These are phyloP conservation scores for Bruguiera gymnorhiza DNA, from an alignment of 345 rosid species.

Conservation along the genomic window DNA sequence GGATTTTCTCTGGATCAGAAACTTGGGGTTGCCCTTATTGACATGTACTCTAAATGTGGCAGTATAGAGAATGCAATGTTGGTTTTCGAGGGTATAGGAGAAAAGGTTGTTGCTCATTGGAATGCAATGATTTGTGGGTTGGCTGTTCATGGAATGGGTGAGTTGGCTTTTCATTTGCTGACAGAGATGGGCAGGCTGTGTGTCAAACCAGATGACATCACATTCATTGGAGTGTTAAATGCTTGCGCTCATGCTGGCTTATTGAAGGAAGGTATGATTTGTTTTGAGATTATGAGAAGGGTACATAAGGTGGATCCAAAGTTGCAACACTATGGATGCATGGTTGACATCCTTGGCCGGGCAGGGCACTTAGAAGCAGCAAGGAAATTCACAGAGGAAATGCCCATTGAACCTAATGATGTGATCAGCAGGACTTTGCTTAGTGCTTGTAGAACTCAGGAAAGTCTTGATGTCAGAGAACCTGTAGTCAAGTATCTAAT, in stretches of 20 bases:
- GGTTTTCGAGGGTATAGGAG: slow-evolving; percentile 31
- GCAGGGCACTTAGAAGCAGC: slow-evolving; percentile 45
- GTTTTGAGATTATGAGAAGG: slow-evolving; percentile 48
- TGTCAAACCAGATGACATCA: slow-evolving; percentile 41
- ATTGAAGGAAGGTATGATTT: slow-evolving; percentile 47
- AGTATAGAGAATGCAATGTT: slow-evolving; percentile 34
- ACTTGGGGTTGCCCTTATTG: slow-evolving; percentile 47
- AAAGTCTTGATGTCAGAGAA: slow-evolving; percentile 26
- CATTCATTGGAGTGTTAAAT: slow-evolving; percentile 37
- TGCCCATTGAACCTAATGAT: slow-evolving; percentile 47
- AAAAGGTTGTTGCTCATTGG: slow-evolving; percentile 44
- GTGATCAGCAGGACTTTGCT: slow-evolving; percentile 44
- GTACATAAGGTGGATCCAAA: slow-evolving; percentile 37
- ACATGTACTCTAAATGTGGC: slow-evolving; percentile 56
- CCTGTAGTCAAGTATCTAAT: slow-evolving; percentile 32
- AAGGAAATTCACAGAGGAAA: slow-evolving; percentile 29
- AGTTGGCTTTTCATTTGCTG: slow-evolving; percentile 37
- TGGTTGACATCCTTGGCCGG: slow-evolving; percentile 47
- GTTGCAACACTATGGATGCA: slow-evolving; percentile 52
- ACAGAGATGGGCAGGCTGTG: slow-evolving; percentile 35
- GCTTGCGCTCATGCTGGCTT: slow-evolving; percentile 47
- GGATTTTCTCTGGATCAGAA: slow-evolving; percentile 29
- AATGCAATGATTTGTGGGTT: slow-evolving; percentile 51
- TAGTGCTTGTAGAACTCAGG: slow-evolving; percentile 34
- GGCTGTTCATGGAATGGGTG: slow-evolving; percentile 47